Percentiles rank a stretch among this genome's conserved stretches.
These are phyloP conservation scores for Microdochium bolleyi DNA, from an alignment of 2,329 filamentous ascomycete genomes.

Conservation along the genomic window DNA sequence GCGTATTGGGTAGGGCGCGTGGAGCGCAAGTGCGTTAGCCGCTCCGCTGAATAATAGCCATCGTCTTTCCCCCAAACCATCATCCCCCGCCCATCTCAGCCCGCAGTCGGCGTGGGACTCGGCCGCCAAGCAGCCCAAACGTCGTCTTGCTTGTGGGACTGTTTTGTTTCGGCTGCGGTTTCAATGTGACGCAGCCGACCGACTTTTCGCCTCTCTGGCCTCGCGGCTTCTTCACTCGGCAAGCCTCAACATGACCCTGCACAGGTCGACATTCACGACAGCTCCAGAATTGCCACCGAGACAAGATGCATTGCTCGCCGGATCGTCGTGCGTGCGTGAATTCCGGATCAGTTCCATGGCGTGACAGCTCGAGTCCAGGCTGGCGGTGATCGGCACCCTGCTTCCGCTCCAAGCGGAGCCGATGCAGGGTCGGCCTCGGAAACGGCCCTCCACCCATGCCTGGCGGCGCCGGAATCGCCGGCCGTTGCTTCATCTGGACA, in stretches of 20 bases:
- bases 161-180: neutral
- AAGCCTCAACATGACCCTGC: too few species aligned
- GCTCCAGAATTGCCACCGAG: too few species aligned
- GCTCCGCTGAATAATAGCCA: too few species aligned
- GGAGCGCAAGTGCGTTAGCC: too few species aligned
- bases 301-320: too few species aligned
- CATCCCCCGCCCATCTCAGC: neutral
- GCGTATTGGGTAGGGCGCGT: too few species aligned
- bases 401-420: neutral
- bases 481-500: neutral
- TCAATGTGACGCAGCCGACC: neutral
- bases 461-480: neutral
- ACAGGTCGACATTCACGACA: too few species aligned
- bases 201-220: neutral
- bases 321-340: too few species aligned
- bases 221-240: neutral
- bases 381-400: neutral
- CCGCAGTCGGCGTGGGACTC: neutral
- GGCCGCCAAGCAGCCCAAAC: neutral
- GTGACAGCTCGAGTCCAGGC: neutral
- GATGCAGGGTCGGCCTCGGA: neutral
- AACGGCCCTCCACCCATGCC: neutral
- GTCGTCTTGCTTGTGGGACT: neutral
- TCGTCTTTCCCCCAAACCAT: too few species aligned
- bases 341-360: neutral